Conservation (phyloP, 2,329 filamentous ascomycete species). For the Aspergillus niger region DNA sequence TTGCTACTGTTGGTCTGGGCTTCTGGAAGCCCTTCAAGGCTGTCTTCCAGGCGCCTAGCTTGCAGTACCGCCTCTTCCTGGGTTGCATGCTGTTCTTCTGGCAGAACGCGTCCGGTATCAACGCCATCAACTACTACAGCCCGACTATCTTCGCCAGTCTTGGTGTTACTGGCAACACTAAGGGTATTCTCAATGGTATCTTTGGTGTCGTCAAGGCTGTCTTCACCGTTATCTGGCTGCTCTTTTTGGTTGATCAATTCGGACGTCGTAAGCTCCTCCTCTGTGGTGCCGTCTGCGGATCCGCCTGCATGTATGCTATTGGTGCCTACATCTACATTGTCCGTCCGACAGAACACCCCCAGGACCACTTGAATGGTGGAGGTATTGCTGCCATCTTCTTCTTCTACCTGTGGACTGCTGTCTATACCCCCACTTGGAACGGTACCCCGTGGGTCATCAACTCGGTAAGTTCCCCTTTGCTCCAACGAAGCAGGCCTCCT, state of each 20-base stretch:
- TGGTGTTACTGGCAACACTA: conserved; percentile 5
- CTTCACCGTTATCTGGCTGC: conserved; percentile 67
- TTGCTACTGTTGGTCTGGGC: conserved; percentile 63
- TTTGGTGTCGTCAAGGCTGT: conserved; percentile 74
- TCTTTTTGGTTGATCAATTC: conserved; percentile 67
- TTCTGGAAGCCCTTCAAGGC: conserved; percentile 72
- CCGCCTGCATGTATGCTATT: conserved; percentile 40
- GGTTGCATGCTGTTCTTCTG: conserved; percentile 75
- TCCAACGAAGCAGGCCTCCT: not conserved
- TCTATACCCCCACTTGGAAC: conserved; percentile 73
- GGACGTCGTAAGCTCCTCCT: conserved; percentile 66
- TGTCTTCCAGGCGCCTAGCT: conserved; percentile 54
- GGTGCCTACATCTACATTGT: conserved; percentile 38
- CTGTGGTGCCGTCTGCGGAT: conserved; percentile 62
- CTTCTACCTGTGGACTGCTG: conserved; percentile 73
- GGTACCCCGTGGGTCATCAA: conserved; percentile 76
- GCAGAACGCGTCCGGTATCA: conserved; percentile 77
- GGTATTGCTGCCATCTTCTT: conserved; percentile 57
- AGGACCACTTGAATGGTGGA: conserved; percentile 24
- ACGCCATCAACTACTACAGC: conserved; percentile 77
- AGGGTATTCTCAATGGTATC: conserved; percentile 54
- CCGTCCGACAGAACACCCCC: conserved; percentile 31
- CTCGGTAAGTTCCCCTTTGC: conserved; percentile 36
- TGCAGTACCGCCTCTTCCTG: conserved; percentile 73
- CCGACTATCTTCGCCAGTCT: conserved; percentile 65